Evolutionary conservation across 441 rosid genomes (phyloP), one percentile per base, ranked within the genome.

Genomic region (Breynia disticha): DNA sequence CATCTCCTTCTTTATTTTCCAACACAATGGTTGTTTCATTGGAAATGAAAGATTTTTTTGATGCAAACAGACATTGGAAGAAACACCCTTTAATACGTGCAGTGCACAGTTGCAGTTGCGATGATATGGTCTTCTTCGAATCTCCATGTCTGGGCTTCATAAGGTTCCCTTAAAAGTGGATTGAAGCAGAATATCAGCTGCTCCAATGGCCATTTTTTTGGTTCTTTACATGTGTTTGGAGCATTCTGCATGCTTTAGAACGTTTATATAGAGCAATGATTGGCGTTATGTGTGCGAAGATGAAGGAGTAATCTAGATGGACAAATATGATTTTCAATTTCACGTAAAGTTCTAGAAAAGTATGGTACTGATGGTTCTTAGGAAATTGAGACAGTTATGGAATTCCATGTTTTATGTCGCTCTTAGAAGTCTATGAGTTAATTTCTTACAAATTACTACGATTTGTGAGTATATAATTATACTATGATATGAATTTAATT

Each of bases 81-180:
- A 19, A 42, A 11, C 28, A 13, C 59, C 65, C 50, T 68, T 52
- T 5, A 45, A 24, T 18, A 60, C 59, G 72, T 69, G 77, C 62
- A 75, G 55, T 11, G 70, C 83, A 54, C 78, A 70, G 5, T 57
- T 4, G 46, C 73, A 75, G 57, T 72, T 67, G 15, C 61, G 49
- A 57, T 69, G 74, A 66, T 74, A 74, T 0, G 71, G 75, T 52
- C 79, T 62, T 44, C 65, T 52, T n/a, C 68, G 48, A 1, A 60
- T 55, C 56, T 56, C 62, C 14, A 15, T 41, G 38, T 77, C 71
- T 20, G 57, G 49, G 48, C 54, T 21, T 10, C 4, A 44, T 32
- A 68, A 16, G 62, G 64, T 54, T 59, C 66, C 66, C 22, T 65
- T 53, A 35, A 60, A 59, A 52, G 55, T 64, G 9, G 65, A 15